Conservation (phyloP, 768 basidiomycete genomes). For the Boletus vinaceobasis region DNA sequence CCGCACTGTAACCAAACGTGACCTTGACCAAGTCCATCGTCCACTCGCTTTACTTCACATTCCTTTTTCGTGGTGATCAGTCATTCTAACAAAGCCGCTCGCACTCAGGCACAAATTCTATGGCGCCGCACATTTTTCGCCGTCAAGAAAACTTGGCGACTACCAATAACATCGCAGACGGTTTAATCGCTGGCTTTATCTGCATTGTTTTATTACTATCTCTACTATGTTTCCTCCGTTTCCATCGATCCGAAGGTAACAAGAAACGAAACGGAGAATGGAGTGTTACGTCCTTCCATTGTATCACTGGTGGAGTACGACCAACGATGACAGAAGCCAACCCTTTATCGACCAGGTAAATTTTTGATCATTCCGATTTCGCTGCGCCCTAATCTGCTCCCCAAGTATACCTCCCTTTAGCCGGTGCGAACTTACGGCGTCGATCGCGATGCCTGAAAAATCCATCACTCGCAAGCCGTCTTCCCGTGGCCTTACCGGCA, state of each 20-base stretch:
- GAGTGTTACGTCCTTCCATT: slow-evolving; percentile 42
- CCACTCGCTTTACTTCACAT: slow-evolving; percentile 7
- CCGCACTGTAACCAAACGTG: not conserved
- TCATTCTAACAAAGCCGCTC: not conserved
- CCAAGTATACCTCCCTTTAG: slow-evolving; percentile 35
- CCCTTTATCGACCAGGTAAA: slow-evolving; percentile 14
- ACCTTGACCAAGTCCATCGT: not conserved
- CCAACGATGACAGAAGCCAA: slow-evolving; percentile 7
- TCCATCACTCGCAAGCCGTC: slow-evolving; percentile 37
- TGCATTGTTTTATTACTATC: slow-evolving; percentile 30
- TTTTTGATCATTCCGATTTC: not conserved
- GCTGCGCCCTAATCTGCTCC: not conserved
- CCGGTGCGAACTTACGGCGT: slow-evolving; percentile 39
- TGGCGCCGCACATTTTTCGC: slow-evolving; percentile 16
- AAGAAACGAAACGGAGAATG: slow-evolving; percentile 36
- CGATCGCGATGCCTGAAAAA: slow-evolving; percentile 54
- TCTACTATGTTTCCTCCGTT: slow-evolving; percentile 35
- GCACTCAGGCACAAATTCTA: slow-evolving; percentile 5
- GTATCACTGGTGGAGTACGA: slow-evolving; percentile 1
- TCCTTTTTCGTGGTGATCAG: slow-evolving; percentile 4
- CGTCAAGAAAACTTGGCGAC: not conserved
- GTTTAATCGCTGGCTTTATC: slow-evolving; percentile 29
- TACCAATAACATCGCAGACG: slow-evolving; percentile 45
- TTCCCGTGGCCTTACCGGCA: slow-evolving; percentile 43
- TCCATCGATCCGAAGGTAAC: slow-evolving; percentile 39